These are phyloP conservation scores for Botrytis pseudocinerea DNA, from an alignment of 2,329 filamentous ascomycete species.

Conservation along the genomic window DNA sequence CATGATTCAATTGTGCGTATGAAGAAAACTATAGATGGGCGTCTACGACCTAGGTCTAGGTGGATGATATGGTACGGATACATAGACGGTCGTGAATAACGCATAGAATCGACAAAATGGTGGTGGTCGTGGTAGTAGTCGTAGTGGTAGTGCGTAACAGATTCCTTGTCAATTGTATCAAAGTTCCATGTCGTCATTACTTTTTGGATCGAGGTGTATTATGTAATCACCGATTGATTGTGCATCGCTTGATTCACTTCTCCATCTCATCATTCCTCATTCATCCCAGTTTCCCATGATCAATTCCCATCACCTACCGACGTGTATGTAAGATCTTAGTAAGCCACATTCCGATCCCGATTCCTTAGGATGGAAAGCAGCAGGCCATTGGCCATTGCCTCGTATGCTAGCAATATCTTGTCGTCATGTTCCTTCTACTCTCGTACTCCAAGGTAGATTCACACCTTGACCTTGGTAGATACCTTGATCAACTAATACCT, in stretches of 20 bases:
- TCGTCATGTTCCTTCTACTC: not conserved
- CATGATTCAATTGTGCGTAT: not conserved
- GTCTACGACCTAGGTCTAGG: not conserved
- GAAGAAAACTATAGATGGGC: no score
- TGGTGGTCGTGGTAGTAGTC: no score
- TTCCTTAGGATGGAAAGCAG: not conserved
- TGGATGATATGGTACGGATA: not conserved
- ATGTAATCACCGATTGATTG: slow-evolving; percentile 4
- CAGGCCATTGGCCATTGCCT: not conserved
- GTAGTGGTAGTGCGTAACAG: no score
- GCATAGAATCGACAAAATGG: no score
- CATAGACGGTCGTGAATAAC: no score
- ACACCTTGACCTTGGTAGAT: not conserved
- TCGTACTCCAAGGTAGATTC: no score
- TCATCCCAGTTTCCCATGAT: not conserved
- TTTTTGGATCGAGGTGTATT: not conserved
- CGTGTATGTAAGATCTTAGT: not conserved
- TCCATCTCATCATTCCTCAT: not conserved
- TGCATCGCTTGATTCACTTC: not conserved
- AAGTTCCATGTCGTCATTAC: slow-evolving; percentile 10
- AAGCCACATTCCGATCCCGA: not conserved
- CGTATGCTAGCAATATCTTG: not conserved
- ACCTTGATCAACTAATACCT: not conserved
- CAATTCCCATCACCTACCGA: not conserved
- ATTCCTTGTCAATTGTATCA: not conserved